Base-by-base conservation (phyloP, 306 rosid species). In the Parietaria judaica region DNA sequence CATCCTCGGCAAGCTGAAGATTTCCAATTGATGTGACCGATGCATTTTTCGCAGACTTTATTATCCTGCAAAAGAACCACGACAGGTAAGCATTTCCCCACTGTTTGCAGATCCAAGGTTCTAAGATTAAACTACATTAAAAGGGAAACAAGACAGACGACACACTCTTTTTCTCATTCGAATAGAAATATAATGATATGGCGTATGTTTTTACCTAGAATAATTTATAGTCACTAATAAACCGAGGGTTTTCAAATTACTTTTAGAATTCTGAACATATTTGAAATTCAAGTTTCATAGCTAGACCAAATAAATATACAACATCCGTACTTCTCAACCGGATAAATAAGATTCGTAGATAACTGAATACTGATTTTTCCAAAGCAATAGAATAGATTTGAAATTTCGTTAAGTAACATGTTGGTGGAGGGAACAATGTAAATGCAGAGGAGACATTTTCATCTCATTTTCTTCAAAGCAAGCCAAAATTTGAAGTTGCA, bases 1-100 rank as follows among this genome's bases (percentile, higher is more conserved):
- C 99, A 35, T 84, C 95, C 48, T 86, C 85, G 6, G 76, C 56
- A 74, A 84, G 94, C 61, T 77, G 81, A 69, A 84, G 92, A 82
- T 78, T 85, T 72, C 78, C 95, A 59, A 58, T 10, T 52, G 87
- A 80, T 49, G 79, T 31, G 35, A 72, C 68, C 69, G 72, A 44
- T 14, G 61, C 76, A 83, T 51, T 65, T 77, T 82, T 91, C 51
- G 87, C 75, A 61, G 82, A 78, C 86, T 80, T 85, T 38, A 80
- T 78, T 66, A 81, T 80, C 75, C 96, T 91, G 91, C 72, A 64
- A 51, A 49, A 66, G 62, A 16, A 58, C 68, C 74, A 43, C 9
- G 46, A 54, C 14, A 56, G 52, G 34, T 59, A 71, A 54, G 67
- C 61, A 64, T 43, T 63, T 52, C 35, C 47, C 2, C 14, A 15